Conservation (phyloP, 208 protist genomes). For the Naegleria gruberi region DNA sequence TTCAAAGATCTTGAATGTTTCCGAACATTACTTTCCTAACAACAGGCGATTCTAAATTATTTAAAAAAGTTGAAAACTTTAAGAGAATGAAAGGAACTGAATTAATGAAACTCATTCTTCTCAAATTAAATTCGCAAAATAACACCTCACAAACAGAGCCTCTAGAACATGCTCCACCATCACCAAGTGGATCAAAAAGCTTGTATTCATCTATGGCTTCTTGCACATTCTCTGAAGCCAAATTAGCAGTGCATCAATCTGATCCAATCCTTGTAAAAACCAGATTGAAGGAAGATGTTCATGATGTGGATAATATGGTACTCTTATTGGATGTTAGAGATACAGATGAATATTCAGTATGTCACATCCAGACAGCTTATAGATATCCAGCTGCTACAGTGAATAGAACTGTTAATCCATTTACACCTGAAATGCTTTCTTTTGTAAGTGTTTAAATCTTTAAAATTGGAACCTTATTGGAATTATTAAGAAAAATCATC, state of each 20-base stretch:
- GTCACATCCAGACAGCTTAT: neutral
- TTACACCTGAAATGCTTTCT: neutral
- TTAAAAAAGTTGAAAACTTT: conserved; percentile 7
- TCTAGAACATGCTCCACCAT: neutral
- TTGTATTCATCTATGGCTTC: neutral
- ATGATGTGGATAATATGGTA: neutral
- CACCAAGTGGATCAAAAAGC: neutral
- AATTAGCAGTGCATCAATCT: neutral
- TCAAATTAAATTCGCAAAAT: neutral
- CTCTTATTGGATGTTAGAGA: neutral
- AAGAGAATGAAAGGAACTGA: conserved; percentile 2
- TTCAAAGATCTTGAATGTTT: neutral
- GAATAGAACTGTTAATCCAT: neutral
- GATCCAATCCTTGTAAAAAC: neutral
- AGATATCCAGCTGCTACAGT: neutral
- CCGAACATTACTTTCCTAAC: neutral
- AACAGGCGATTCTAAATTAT: neutral
- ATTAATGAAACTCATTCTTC: neutral
- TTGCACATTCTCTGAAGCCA: neutral
- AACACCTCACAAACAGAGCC: neutral
- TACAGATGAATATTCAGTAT: neutral
- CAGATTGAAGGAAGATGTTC: neutral
- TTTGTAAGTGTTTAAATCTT: conserved; percentile 1
- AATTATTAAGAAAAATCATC: neutral
- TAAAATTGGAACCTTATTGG: neutral